Conservation (phyloP, 352 stramenopile genomes). For the Globisporangium okanoganense region DNA sequence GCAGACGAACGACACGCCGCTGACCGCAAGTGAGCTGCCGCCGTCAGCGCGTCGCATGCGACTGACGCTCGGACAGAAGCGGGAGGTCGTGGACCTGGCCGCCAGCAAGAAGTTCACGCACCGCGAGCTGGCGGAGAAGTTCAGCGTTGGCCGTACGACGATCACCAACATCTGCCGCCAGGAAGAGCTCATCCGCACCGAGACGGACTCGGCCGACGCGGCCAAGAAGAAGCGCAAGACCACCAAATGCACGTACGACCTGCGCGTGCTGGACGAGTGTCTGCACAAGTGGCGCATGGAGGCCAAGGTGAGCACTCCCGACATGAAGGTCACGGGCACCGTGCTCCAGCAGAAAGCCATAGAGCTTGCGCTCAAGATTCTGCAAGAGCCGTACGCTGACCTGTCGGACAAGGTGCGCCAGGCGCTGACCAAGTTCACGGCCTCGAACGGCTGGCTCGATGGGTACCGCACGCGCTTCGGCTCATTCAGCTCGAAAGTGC, state of each 20-base stretch:
- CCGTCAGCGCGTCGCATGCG: slow-evolving; percentile 50
- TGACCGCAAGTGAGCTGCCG: slow-evolving; percentile 16
- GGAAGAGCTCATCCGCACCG: slow-evolving; percentile 73
- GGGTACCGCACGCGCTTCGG: slow-evolving; percentile 83
- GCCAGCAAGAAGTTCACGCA: slow-evolving; percentile 86
- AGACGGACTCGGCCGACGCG: slow-evolving; percentile 84
- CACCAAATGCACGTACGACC: slow-evolving; percentile 80
- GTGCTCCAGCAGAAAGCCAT: slow-evolving; percentile 83
- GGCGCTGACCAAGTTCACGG: slow-evolving; percentile 71
- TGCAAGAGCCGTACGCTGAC: slow-evolving; percentile 62
- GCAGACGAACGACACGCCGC: not conserved
- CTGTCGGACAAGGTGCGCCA: slow-evolving; percentile 71
- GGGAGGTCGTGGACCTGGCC: slow-evolving; percentile 79
- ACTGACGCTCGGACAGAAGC: slow-evolving; percentile 80
- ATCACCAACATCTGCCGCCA: slow-evolving; percentile 88
- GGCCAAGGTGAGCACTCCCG: slow-evolving; percentile 70
- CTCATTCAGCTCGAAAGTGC: slow-evolving; percentile 76
- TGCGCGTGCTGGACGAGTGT: slow-evolving; percentile 77
- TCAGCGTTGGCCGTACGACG: slow-evolving; percentile 72
- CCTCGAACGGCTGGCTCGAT: slow-evolving; percentile 83
- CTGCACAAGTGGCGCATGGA: slow-evolving; percentile 89
- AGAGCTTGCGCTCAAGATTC: slow-evolving; percentile 74
- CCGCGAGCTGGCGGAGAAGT: slow-evolving; percentile 78
- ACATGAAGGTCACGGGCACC: slow-evolving; percentile 76
- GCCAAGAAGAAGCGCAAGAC: slow-evolving; percentile 87